Evolutionary conservation across 495 filamentous ascomycete species (phyloP).

Genomic region (Daldinia childiae): DNA sequence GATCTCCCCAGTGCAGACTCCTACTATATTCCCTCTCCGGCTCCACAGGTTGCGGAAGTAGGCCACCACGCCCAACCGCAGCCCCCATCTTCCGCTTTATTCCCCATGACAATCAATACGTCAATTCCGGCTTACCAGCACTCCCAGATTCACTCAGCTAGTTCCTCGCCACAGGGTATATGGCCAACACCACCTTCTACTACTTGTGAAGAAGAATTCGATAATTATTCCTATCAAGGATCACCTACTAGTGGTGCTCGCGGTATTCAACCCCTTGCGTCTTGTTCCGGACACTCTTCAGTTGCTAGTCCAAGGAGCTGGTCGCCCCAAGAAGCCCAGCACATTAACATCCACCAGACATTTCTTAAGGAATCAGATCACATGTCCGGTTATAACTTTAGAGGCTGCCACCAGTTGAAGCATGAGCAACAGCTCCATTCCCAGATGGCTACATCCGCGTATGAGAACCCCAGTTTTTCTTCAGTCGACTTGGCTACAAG

Average conservation of each 20-base stretch:
- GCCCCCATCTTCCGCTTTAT: constrained; percentile 1
- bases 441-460: constrained; percentile 5
- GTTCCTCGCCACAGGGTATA: constrained; percentile 27
- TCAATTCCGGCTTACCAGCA: constrained; percentile 23
- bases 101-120: constrained; percentile 20
- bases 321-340: constrained; percentile 21
- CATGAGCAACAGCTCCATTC: constrained; percentile 15
- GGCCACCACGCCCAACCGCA: constrained; percentile 23
- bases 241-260: constrained; percentile 23
- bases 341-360: constrained; percentile 1
- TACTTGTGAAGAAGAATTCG: constrained; percentile 31
- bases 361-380: background rate
- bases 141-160: constrained; percentile 9
- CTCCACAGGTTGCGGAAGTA: constrained; percentile 18
- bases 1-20: constrained; percentile 9
- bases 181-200: constrained; percentile 41
- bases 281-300: constrained; percentile 11
- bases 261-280: background rate
- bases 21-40: constrained; percentile 28
- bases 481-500: background rate
- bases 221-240: constrained; percentile 32
- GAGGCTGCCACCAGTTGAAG: background rate
- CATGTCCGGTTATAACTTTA: constrained; percentile 18
- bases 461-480: constrained; percentile 3
- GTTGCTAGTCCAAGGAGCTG: constrained; percentile 27